Conservation (phyloP, 208 protist genomes). For the Trypanosoma mega region DNA sequence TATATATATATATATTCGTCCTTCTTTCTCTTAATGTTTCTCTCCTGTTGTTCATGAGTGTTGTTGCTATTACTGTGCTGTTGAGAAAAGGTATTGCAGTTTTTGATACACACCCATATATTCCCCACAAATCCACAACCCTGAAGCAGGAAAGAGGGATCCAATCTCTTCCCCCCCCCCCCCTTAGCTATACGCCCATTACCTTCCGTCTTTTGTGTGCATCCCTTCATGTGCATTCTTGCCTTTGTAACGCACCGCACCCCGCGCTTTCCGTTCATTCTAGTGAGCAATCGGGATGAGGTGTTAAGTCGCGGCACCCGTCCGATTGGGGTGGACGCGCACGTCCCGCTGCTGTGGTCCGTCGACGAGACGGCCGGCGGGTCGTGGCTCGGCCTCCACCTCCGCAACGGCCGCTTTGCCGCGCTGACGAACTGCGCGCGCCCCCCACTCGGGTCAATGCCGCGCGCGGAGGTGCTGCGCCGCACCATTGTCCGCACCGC, state of each 20-base stretch:
- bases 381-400: constrained; percentile 70
- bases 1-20: no score
- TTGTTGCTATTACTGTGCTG: no score
- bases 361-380: constrained; percentile 49
- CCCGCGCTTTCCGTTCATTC: constrained; percentile 52
- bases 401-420: constrained; percentile 42
- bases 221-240: constrained; percentile 67
- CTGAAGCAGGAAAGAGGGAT: no score
- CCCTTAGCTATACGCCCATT: no score
- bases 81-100: no score
- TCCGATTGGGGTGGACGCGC: constrained; percentile 28
- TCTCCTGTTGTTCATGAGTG: no score
- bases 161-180: no score
- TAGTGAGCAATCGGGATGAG: constrained; percentile 69
- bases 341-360: constrained; percentile 43
- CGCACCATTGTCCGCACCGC: constrained; percentile 35
- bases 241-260: constrained; percentile 46
- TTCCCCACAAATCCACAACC: no score
- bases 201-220: no score
- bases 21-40: no score
- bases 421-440: constrained; percentile 62
- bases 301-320: constrained; percentile 36
- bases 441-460: constrained; percentile 40
- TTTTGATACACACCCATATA: no score
- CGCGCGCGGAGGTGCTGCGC: constrained; percentile 32